These are phyloP conservation scores for Boletus rubescentipes DNA, from an alignment of 768 basidiomycete species.

Conservation along the genomic window DNA sequence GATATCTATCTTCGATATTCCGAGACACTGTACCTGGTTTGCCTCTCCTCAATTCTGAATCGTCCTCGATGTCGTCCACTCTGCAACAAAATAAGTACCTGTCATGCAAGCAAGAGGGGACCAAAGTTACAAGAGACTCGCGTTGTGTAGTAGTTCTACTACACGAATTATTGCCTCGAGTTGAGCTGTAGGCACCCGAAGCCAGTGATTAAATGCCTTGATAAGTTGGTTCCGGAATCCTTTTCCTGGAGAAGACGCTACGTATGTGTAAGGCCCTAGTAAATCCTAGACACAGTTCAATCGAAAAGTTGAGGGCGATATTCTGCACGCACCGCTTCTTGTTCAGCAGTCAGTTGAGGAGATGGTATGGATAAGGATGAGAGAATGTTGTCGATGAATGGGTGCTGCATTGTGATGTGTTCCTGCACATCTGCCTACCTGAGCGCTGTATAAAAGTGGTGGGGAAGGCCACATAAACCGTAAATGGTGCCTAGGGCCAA, in stretches of 20 bases:
- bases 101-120: not conserved
- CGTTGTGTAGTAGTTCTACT: conserved; percentile 90
- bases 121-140: conserved; percentile 77
- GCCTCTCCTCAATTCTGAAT: conserved; percentile 82
- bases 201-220: conserved; percentile 90
- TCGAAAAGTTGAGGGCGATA: not conserved
- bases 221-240: conserved; percentile 87
- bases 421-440: not conserved
- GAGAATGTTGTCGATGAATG: conserved; percentile 42
- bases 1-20: not conserved
- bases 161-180: conserved; percentile 72
- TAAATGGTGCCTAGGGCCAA: conserved; percentile 3
- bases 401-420: conserved; percentile 19
- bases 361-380: conserved; percentile 31
- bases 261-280: conserved; percentile 87
- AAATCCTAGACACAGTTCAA: conserved; percentile 39
- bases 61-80: conserved; percentile 95
- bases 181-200: conserved; percentile 75
- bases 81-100: conserved; percentile 38
- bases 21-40: conserved; percentile 58
- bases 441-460: conserved; percentile 10
- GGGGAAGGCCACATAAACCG: conserved; percentile 3
- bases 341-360: conserved; percentile 12
- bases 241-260: conserved; percentile 84
- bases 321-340: conserved; percentile 25